These are phyloP conservation scores for Arachis stenosperma DNA, from an alignment of 306 rosid species.

Conservation along the genomic window DNA sequence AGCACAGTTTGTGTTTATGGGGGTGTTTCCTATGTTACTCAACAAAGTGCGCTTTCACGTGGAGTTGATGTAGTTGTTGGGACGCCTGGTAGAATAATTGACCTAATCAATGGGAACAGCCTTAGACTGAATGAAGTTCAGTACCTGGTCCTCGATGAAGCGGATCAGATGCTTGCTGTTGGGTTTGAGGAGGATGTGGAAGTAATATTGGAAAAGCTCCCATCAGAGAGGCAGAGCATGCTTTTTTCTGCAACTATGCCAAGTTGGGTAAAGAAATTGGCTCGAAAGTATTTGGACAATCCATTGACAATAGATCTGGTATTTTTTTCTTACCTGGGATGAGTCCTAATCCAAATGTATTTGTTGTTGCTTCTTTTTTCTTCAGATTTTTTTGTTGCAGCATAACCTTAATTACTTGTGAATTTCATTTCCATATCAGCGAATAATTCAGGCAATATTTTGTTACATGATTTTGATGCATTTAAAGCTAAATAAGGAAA, in stretches of 20 bases:
- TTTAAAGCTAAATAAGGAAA: constrained; percentile 23
- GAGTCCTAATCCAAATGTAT: constrained; percentile 3
- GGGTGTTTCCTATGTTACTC: constrained; percentile 84
- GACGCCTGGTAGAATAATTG: constrained; percentile 95
- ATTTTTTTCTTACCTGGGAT: constrained; percentile 35
- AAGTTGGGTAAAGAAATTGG: constrained; percentile 83
- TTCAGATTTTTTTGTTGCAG: background rate
- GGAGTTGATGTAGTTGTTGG: constrained; percentile 99
- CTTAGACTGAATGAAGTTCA: constrained; percentile 81
- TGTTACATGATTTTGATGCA: background rate
- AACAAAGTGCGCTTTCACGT: constrained; percentile 87
- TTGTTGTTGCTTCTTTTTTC: background rate
- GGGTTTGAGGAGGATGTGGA: constrained; percentile 99
- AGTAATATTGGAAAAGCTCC: constrained; percentile 76
- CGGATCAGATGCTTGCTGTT: constrained; percentile 99
- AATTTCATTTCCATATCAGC: constrained; percentile 3
- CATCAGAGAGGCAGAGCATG: constrained; percentile 84
- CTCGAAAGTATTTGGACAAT: constrained; percentile 79
- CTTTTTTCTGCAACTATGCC: constrained; percentile 99
- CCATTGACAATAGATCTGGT: constrained; percentile 99
- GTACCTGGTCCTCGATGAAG: constrained; percentile 94
- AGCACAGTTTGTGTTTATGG: constrained; percentile 93
- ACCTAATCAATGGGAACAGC: constrained; percentile 83
- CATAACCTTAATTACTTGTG: background rate
- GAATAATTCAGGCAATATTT: background rate